These are phyloP conservation scores for Pythium folliculosum DNA, from an alignment of 352 stramenopile species.

Conservation along the genomic window DNA sequence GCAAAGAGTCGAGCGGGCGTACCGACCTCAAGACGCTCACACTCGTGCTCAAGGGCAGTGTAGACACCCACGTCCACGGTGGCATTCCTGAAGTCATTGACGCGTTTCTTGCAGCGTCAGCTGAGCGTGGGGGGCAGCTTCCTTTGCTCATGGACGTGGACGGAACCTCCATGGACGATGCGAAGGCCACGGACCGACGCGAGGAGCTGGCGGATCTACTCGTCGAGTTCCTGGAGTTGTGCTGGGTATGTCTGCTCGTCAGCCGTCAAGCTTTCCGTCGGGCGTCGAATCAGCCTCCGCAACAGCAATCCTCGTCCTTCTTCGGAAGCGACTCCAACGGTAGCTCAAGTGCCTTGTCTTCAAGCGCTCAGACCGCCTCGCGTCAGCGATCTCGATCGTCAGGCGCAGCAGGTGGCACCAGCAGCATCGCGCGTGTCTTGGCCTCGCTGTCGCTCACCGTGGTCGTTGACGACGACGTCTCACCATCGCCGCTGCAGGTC, in stretches of 20 bases:
- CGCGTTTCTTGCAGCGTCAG: conserved; percentile 43
- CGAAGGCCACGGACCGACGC: conserved; percentile 36
- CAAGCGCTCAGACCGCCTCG: no score
- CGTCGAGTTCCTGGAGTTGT: conserved; percentile 58
- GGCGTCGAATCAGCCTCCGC: conserved; percentile 7
- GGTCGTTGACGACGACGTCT: conserved; percentile 14
- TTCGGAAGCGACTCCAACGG: background rate
- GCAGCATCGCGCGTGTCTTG: conserved; percentile 7
- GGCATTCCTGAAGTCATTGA: conserved; percentile 75
- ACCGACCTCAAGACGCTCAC: conserved; percentile 78
- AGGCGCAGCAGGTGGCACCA: background rate
- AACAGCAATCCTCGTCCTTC: background rate
- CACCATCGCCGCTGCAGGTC: conserved; percentile 57
- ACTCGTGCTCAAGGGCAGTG: conserved; percentile 77
- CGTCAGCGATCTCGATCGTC: background rate
- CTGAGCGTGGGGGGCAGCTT: background rate
- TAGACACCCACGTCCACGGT: conserved; percentile 79
- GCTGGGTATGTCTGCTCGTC: conserved; percentile 58
- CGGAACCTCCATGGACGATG: conserved; percentile 36
- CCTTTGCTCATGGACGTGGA: conserved; percentile 36
- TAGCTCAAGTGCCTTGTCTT: background rate
- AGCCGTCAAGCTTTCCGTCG: conserved; percentile 60
- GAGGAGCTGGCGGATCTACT: conserved; percentile 58
- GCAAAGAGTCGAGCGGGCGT: conserved; percentile 43
- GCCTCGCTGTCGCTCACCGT: background rate